Conservation (phyloP, 371 early-diverging fungal species). For the Antonospora locustae region DNA sequence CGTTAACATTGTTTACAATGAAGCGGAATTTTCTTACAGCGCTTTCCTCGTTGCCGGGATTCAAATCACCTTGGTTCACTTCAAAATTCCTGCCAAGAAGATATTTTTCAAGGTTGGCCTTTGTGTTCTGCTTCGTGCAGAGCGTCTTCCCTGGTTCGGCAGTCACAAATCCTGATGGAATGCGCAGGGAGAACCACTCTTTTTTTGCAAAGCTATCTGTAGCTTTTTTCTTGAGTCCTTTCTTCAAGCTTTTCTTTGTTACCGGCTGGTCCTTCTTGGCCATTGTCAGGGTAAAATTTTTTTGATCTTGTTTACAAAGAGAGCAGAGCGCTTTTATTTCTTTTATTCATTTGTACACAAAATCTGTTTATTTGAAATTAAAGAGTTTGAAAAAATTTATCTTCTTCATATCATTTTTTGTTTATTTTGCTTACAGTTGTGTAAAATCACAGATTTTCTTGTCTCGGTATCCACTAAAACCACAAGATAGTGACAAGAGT, state of each 20-base stretch:
- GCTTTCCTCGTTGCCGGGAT: conserved; percentile 72
- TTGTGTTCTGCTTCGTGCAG: conserved; percentile 32
- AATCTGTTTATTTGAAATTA: background rate
- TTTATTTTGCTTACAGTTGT: background rate
- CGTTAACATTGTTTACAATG: conserved; percentile 85
- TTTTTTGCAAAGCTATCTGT: conserved; percentile 46
- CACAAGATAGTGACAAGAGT: background rate
- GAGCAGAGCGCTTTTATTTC: too few relatives aligned
- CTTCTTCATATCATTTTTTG: background rate
- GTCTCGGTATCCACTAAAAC: background rate
- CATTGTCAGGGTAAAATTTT: too few relatives aligned
- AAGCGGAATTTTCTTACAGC: conserved; percentile 94
- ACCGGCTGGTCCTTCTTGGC: too few relatives aligned
- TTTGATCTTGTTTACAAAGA: too few relatives aligned
- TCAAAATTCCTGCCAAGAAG: conserved; percentile 90
- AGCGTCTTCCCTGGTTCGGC: conserved; percentile 42
- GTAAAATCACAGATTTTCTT: background rate
- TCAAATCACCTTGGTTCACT: conserved; percentile 87
- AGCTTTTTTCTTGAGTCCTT: conserved; percentile 35
- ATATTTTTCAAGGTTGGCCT: conserved; percentile 27
- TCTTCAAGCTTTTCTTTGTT: conserved; percentile 41
- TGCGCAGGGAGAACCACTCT: conserved; percentile 46
- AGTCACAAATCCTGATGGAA: conserved; percentile 25
- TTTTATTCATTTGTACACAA: background rate
- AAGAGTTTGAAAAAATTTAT: too few relatives aligned